Evolutionary conservation across 371 early-diverging fungal genomes (phyloP).

Genomic region (Chytridiales sp.): DNA sequence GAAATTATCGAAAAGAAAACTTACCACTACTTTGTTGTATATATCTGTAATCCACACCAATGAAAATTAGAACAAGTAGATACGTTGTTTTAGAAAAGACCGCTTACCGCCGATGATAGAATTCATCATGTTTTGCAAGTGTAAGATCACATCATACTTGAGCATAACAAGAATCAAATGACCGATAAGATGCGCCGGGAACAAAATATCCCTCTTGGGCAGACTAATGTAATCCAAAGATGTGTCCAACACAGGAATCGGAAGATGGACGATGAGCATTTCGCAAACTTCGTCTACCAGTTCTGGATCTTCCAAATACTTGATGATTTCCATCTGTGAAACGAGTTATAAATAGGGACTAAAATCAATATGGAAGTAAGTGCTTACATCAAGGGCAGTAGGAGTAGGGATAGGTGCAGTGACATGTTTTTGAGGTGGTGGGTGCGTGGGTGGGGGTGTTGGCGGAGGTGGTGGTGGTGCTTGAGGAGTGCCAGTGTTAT

Average conservation of each 20-base stretch:
- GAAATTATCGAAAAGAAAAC: not conserved
- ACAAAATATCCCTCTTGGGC: slow-evolving; percentile 11
- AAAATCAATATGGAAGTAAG: not conserved
- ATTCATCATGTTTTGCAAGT: slow-evolving; percentile 10
- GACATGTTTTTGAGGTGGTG: not conserved
- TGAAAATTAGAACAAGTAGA: not conserved
- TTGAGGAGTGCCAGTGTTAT: not conserved
- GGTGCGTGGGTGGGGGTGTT: not conserved
- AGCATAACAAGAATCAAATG: slow-evolving; percentile 19
- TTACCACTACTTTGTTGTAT: not conserved
- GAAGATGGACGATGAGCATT: slow-evolving; percentile 17
- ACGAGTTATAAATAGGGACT: not conserved
- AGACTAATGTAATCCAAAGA: not conserved
- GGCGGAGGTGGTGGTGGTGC: not conserved
- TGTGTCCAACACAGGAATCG: not conserved
- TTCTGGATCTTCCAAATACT: slow-evolving; percentile 9
- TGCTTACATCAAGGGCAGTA: not conserved
- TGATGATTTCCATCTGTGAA: slow-evolving; percentile 5
- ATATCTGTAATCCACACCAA: not conserved
- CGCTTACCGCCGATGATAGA: slow-evolving; percentile 9
- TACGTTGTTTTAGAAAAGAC: not conserved
- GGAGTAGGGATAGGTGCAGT: slow-evolving; percentile 1
- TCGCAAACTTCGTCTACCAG: slow-evolving; percentile 18
- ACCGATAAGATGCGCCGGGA: slow-evolving; percentile 22
- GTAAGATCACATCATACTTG: slow-evolving; percentile 21